These are phyloP conservation scores for Glonium stellatum DNA, from an alignment of 495 filamentous ascomycete genomes.

Conservation along the genomic window DNA sequence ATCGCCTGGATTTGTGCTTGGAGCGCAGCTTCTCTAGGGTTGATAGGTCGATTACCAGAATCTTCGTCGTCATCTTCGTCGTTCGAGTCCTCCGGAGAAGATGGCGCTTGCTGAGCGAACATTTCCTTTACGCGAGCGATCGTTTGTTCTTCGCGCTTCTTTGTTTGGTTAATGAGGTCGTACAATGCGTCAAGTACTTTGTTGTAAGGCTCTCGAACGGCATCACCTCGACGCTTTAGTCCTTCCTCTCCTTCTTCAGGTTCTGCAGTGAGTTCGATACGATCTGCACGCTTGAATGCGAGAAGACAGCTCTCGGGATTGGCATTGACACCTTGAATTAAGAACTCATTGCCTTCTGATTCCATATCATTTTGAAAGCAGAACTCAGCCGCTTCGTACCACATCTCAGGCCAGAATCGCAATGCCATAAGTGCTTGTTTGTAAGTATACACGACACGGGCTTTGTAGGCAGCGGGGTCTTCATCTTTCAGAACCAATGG, in stretches of 20 bases:
- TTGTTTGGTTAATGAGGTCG: slow-evolving; percentile 63
- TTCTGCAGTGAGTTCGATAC: slow-evolving; percentile 66
- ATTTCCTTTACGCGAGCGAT: slow-evolving; percentile 64
- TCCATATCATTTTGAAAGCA: slow-evolving; percentile 72
- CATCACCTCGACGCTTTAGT: slow-evolving; percentile 57
- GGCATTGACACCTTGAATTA: slow-evolving; percentile 72
- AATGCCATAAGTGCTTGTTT: slow-evolving; percentile 92
- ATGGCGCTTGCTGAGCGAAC: not conserved
- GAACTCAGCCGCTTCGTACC: slow-evolving; percentile 92
- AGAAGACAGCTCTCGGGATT: slow-evolving; percentile 91
- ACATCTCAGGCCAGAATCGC: slow-evolving; percentile 88
- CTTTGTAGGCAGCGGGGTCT: slow-evolving; percentile 61
- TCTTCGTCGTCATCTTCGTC: slow-evolving; percentile 50
- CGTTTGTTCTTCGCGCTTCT: slow-evolving; percentile 62
- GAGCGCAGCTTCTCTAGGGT: slow-evolving; percentile 28
- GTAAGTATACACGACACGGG: slow-evolving; percentile 79
- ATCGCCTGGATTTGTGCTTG: slow-evolving; percentile 59
- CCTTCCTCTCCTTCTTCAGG: slow-evolving; percentile 57
- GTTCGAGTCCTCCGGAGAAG: slow-evolving; percentile 41
- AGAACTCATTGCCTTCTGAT: slow-evolving; percentile 65
- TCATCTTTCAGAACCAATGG: slow-evolving; percentile 77
- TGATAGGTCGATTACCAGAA: slow-evolving; percentile 45
- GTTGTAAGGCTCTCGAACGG: slow-evolving; percentile 75
- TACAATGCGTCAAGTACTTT: slow-evolving; percentile 79
- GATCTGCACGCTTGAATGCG: slow-evolving; percentile 81